A percentile compares a stretch with the other conserved stretches of the same genome.
These are phyloP conservation scores for Penicillium robsamsonii DNA, from an alignment of 495 filamentous ascomycete genomes.

Conservation along the genomic window DNA sequence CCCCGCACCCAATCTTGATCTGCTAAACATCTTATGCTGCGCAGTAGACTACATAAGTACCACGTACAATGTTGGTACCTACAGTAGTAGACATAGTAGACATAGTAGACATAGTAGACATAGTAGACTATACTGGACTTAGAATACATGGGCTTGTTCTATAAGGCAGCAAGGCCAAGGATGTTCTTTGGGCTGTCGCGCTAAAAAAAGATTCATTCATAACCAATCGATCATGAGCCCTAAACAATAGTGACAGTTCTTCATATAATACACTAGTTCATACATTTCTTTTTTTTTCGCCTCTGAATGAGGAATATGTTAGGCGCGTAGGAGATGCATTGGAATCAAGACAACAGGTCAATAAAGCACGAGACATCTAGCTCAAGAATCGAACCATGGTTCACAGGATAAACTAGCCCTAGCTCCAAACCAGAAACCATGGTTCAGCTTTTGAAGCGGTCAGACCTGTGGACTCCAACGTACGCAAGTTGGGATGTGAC, in stretches of 20 bases:
- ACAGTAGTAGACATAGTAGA: neutral
- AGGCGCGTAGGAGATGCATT: neutral
- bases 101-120: neutral
- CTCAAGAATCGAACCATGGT: slow-evolving; percentile 7
- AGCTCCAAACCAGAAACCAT: slow-evolving; percentile 4
- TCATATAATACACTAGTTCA: neutral
- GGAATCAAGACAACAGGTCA: neutral
- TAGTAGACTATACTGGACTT: neutral
- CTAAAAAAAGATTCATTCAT: slow-evolving; percentile 28
- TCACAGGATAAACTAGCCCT: neutral
- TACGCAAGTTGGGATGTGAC: slow-evolving; percentile 13
- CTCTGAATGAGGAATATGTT: neutral
- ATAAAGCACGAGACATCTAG: neutral
- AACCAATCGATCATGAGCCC: slow-evolving; percentile 26
- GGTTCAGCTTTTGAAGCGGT: slow-evolving; percentile 11
- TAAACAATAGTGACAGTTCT: neutral
- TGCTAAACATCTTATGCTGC: slow-evolving; percentile 2
- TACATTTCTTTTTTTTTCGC: neutral
- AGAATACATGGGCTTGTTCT: neutral
- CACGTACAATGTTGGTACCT: neutral
- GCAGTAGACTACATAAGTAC: slow-evolving; percentile 6
- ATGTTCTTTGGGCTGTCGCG: slow-evolving; percentile 12
- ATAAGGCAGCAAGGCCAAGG: slow-evolving; percentile 26
- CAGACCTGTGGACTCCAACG: neutral
- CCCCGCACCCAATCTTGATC: slow-evolving; percentile 11